A percentile compares a stretch with the other conserved stretches of the same genome.
Evolutionary conservation across 352 stramenopile genomes (phyloP).

Genomic region (Phytophthora syringae): DNA sequence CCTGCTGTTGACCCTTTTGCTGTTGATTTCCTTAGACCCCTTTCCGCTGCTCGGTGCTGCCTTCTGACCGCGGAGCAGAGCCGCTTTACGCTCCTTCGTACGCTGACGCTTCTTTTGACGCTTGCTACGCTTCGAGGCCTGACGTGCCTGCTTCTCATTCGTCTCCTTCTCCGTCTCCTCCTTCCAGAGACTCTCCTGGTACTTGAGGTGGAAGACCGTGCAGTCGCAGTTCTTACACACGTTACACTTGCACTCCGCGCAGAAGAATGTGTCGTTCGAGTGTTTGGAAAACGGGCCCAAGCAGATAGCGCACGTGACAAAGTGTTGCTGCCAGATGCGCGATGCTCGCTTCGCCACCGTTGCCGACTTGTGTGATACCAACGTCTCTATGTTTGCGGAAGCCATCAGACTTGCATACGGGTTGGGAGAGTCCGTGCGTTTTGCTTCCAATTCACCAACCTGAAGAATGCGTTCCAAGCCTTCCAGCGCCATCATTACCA

Average conservation of each 20-base stretch:
- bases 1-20: conserved; percentile 48
- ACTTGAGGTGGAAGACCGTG: conserved; percentile 97
- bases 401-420: conserved; percentile 91
- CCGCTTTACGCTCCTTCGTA: conserved; percentile 85
- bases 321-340: conserved; percentile 98
- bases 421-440: conserved; percentile 86
- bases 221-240: conserved; percentile 98
- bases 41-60: conserved; percentile 29
- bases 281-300: conserved; percentile 95
- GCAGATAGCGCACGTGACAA: conserved; percentile 98
- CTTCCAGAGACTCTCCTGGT: conserved; percentile 96
- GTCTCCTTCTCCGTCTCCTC: conserved; percentile 94
- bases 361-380: conserved; percentile 94
- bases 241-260: conserved; percentile 98
- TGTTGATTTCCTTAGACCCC: conserved; percentile 41
- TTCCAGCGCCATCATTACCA: conserved; percentile 99
- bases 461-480: conserved; percentile 97
- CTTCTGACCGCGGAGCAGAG: conserved; percentile 54
- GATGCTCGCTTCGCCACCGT: conserved; percentile 95
- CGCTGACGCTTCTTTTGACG: conserved; percentile 86
- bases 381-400: conserved; percentile 92
- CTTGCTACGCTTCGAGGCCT: conserved; percentile 87
- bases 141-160: conserved; percentile 89
- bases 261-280: conserved; percentile 96
- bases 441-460: conserved; percentile 91